Evolutionary conservation across 257 asterid species (phyloP).

Genomic region (Craterostigma plantagineum): DNA sequence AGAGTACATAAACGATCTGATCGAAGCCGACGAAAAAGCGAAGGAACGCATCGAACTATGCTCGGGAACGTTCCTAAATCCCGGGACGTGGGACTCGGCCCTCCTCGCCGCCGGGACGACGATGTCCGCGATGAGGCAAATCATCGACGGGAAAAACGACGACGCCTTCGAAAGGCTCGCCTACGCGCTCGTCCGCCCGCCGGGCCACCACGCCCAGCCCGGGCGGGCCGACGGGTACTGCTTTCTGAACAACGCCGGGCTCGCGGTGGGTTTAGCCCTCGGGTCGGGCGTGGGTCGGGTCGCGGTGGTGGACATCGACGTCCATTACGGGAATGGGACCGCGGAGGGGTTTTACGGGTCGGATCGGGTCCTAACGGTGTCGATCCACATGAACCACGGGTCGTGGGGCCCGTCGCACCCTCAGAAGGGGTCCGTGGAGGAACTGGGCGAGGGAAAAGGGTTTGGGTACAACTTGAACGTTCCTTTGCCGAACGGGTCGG

Average conservation of each 20-base stretch:
- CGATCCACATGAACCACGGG: conserved; percentile 93
- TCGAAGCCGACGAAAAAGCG: conserved; percentile 56
- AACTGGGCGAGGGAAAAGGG: conserved; percentile 74
- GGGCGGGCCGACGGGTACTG: conserved; percentile 80
- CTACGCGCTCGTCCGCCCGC: conserved; percentile 79
- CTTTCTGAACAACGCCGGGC: conserved; percentile 77
- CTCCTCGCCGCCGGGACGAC: conserved; percentile 86
- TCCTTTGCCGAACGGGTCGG: conserved; percentile 87
- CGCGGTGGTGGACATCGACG: conserved; percentile 70
- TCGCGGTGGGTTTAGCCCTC: conserved; percentile 53
- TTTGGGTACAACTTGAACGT: conserved; percentile 69
- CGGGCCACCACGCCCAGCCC: conserved; percentile 98
- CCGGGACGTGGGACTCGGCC: conserved; percentile 79
- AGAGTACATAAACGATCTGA: conserved; percentile 59
- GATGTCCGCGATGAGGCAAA: conserved; percentile 63
- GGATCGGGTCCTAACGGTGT: conserved; percentile 54
- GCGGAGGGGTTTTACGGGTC: conserved; percentile 73
- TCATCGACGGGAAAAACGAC: conserved; percentile 58
- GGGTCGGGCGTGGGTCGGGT: conserved; percentile 31
- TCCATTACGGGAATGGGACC: conserved; percentile 88
- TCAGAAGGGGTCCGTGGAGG: conserved; percentile 56
- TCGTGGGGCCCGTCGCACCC: conserved; percentile 99
- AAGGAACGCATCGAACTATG: conserved; percentile 27
- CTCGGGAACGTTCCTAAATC: conserved; percentile 65
- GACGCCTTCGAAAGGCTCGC: conserved; percentile 24